A percentile compares a stretch with the other conserved stretches of the same genome.
These are phyloP conservation scores for Pueraria montana DNA, from an alignment of 306 rosid species.

Conservation along the genomic window DNA sequence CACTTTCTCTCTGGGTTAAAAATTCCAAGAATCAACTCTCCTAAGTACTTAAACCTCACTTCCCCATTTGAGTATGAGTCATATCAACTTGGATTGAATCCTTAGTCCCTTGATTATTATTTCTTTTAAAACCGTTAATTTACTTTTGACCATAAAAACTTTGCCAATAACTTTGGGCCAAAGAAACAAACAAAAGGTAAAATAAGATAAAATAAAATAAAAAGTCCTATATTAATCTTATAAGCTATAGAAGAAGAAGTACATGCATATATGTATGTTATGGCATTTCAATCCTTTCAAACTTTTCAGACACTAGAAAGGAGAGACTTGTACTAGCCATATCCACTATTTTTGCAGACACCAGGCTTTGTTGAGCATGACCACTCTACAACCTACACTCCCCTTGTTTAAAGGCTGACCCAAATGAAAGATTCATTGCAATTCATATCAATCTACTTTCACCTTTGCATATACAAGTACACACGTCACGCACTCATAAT, in stretches of 20 bases:
- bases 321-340: slow-evolving; percentile 31
- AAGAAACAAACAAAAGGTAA: slow-evolving; percentile 12
- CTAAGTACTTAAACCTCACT: background rate
- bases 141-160: slow-evolving; percentile 44
- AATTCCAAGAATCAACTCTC: slow-evolving; percentile 20
- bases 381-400: slow-evolving; percentile 46
- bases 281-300: slow-evolving; percentile 60
- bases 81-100: slow-evolving; percentile 40
- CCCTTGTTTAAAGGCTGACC: slow-evolving; percentile 44
- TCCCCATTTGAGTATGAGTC: slow-evolving; percentile 1
- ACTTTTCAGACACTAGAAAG: slow-evolving; percentile 48
- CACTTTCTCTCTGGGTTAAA: slow-evolving; percentile 30
- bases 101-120: slow-evolving; percentile 26
- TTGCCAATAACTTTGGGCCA: slow-evolving; percentile 1
- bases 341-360: slow-evolving; percentile 46
- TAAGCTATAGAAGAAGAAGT: slow-evolving; percentile 12
- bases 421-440: slow-evolving; percentile 37
- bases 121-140: slow-evolving; percentile 39
- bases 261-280: slow-evolving; percentile 22
- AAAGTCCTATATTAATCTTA: background rate
- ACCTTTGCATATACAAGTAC: slow-evolving; percentile 41
- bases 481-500: slow-evolving; percentile 47
- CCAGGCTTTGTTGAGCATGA: slow-evolving; percentile 54
- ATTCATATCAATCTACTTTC: slow-evolving; percentile 43
- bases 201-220: background rate